Percentiles rank a stretch among this genome's conserved stretches.
phyloP scores from a whole-genome alignment of 257 asterid species.

The Oldenlandia corymbosa region DNA sequence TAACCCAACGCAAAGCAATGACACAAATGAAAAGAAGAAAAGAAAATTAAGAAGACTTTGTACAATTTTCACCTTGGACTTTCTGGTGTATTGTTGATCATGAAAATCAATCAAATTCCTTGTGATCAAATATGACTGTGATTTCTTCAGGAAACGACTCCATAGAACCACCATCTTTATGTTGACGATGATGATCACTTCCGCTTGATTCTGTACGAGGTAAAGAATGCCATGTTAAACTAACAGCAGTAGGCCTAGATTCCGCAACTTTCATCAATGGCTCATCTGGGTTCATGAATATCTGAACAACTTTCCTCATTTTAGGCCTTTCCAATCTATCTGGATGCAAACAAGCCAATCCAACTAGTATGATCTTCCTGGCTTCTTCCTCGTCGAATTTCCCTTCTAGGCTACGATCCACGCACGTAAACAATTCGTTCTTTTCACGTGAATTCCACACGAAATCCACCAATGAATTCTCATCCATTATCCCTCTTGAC shows the following conservation, averaged over 20 bases:
- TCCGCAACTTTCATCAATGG: conserved; percentile 45
- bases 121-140: conserved; percentile 26
- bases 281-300: conserved; percentile 42
- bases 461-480: conserved; percentile 40
- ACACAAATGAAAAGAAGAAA: too few relatives aligned
- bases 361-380: conserved; percentile 38
- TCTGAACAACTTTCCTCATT: conserved; percentile 54
- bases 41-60: too few relatives aligned
- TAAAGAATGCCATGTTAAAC: conserved; percentile 40
- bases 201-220: conserved; percentile 19
- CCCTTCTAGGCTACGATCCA: conserved; percentile 35
- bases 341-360: conserved; percentile 63
- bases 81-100: neutral
- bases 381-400: conserved; percentile 37
- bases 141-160: conserved; percentile 32
- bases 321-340: conserved; percentile 53
- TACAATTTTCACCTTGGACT: neutral
- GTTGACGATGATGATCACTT: conserved; percentile 15
- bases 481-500: conserved; percentile 58
- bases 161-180: neutral
- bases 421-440: conserved; percentile 28
- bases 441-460: conserved; percentile 46
- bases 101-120: neutral
- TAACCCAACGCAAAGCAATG: too few relatives aligned
- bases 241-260: conserved; percentile 38